Evolutionary conservation across 495 filamentous ascomycete species (phyloP), one percentile per base, ranked within the genome.

Genomic region (Acidiella bohemica): DNA sequence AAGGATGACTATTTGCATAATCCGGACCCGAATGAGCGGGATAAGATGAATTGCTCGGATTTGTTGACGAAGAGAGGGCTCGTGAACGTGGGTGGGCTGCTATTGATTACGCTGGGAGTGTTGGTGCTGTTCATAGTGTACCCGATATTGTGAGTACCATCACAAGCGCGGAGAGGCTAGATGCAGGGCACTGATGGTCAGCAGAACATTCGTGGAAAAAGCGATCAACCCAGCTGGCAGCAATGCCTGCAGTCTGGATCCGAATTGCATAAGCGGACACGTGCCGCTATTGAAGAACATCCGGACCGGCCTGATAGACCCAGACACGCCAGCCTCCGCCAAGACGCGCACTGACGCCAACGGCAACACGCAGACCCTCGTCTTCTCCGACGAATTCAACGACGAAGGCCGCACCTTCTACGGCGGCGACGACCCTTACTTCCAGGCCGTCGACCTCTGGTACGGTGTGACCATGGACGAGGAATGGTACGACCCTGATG

Each of bases 1-100:
- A 80, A 82, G 49, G 81, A 84, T 56, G 81, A 85, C 53, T 78
- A 68, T 44, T 44, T 87, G 46, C 81, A 86, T 51, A 81, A 82
- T 47, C 80, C 81, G 8, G 72, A 78, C 50, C 70, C 72, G 5
- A 66, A 70, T 39, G 78, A 81, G 32, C 63, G 72, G 41, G 77
- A 85, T 30, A 54, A 65, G 13, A 53, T 65, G 34, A 70, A 77
- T 20, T 83, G 78, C 49, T n/a, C 32, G 21, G 76, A 82, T 47
- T 63, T 84, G 21, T 82, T 72, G 49, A 76, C 75, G 25, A 70
- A 66, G 41, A 59, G 81, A 59, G 80, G 80, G 8, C 44, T 81
- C 10, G 48, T 73, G 25, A 84, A 86, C 49, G 53, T 83, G 5
- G 80, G 80, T 36, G 80, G 75, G 8, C 54, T 85, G 43, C 59